Evolutionary conservation across 495 filamentous ascomycete species (phyloP).

Genomic region (Aspergillus ellipticus): DNA sequence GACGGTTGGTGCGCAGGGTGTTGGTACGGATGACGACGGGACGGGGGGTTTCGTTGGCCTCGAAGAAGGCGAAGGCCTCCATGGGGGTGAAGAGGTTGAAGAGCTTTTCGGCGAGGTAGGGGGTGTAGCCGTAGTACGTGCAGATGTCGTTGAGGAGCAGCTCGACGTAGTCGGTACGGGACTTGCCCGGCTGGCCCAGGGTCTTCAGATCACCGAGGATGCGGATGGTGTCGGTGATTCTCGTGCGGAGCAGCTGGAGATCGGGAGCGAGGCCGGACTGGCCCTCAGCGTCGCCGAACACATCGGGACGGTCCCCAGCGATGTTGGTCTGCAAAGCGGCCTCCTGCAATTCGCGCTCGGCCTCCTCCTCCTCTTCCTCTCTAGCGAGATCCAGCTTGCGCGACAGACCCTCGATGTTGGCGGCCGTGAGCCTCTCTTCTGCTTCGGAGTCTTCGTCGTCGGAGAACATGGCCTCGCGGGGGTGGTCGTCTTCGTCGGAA

Average conservation of each 20-base stretch:
- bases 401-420: constrained; percentile 91
- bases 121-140: constrained; percentile 86
- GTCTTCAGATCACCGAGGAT: constrained; percentile 84
- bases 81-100: constrained; percentile 86
- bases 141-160: constrained; percentile 90
- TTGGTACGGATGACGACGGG: constrained; percentile 91
- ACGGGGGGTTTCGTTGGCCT: constrained; percentile 90
- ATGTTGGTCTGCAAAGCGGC: constrained; percentile 95
- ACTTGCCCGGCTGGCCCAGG: constrained; percentile 70
- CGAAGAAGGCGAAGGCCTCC: constrained; percentile 97
- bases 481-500: constrained; percentile 62
- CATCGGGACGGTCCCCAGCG: constrained; percentile 68
- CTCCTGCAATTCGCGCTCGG: constrained; percentile 64
- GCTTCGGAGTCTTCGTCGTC: constrained; percentile 91
- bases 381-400: constrained; percentile 70
- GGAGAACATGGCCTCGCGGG: constrained; percentile 72
- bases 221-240: constrained; percentile 90
- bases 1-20: constrained; percentile 85
- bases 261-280: constrained; percentile 73
- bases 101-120: constrained; percentile 80
- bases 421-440: constrained; percentile 88
- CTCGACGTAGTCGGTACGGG: constrained; percentile 79
- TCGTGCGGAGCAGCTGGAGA: constrained; percentile 80
- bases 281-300: constrained; percentile 57
- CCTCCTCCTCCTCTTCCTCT: constrained; percentile 68